Evolutionary conservation across 805 yeast genomes (phyloP), one percentile per base, ranked within the genome.

Genomic region (Candida ortonii): DNA sequence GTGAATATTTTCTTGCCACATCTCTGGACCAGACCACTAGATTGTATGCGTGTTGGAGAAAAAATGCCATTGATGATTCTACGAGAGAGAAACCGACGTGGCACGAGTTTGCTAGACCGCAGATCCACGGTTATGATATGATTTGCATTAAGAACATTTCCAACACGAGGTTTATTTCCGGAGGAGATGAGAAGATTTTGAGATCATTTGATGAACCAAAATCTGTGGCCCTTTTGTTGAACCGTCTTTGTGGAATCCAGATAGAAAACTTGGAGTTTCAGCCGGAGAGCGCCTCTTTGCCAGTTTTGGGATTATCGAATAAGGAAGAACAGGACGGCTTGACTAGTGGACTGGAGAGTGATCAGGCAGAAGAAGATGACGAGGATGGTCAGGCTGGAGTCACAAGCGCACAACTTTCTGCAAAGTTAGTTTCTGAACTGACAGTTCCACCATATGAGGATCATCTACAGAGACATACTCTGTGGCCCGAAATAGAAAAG

Each of bases 61-160:
- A 63, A 22, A 37, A 49, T 9, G 41, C 46, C n/a, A n/a, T n/a
- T 6, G 39, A 41, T 9, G 61, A 59, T 40, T 67, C 62, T 2
- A 38, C 52, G 14, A 59, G 68, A 29, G 8, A 20, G 9, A n/a
- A 18, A 3, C 39, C 46, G 6, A 67, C 80, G 1, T 88, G 96
- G 95, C 82, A 81, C 54, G 99, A 93, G 58, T 81, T 93, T 59
- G 86, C 96, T 2, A 74, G 99, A 48, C 97, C 98, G 0, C 99
- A 93, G 59, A 93, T 93, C 44, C 99, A 93, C 59, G 99, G 99
- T 7, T 93, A 87, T 55, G 97, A 93, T 54, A 88, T 93, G 97
- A 71, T 85, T 23, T 79, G 95, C 46, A 67, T 84, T 6, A 76
- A 79, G 23, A 68, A 82, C 9, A 59, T 93, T 10, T 61, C 73